Evolutionary conservation across 306 rosid species (phyloP), one percentile per base, ranked within the genome.

Genomic region (Cucurbita moschata): DNA sequence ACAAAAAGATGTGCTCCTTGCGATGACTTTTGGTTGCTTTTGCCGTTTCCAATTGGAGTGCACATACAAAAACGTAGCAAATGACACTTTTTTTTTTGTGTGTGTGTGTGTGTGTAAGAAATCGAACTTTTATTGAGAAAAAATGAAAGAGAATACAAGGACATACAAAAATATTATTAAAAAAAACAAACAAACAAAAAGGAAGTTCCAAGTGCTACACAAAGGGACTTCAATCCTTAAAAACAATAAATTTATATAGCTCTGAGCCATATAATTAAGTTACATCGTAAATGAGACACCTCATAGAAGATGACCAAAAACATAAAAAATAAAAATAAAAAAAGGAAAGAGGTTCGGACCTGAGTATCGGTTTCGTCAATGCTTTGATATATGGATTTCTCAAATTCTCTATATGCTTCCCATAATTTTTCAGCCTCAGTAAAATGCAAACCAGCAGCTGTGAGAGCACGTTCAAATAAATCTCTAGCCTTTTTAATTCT

Each of bases 401-500:
- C 97, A 75, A 81, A 94, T 51, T 83, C 74, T 76, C 92, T 82
- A 82, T 86, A 94, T 64, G 88, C 87, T 76, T 89, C 91, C 99
- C 99, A 94, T 81, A 94, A 77, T 77, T 78, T 84, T 78, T 60
- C 80, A 30, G 96, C 99, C 78, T 94, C 85, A 2, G 87, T 54
- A 76, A 94, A 81, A 84, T 91, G 97, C 91, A 94, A 79, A 76
- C 99, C 97, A 64, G 83, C 85, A 14, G 97, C 95, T 35, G 96
- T 85, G 77, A 94, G 92, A 60, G 97, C 96, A 53, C 77, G 83
- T 76, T 94, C 97, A 81, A 85, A 94, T 35, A 91, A 82, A 77
- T 85, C 97, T 80, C 96, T 86, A 59, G 85, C 86, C 85, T 84
- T 91, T 5, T 85, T 81, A 78, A 91, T 72, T 30, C 95, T 97